Conservation (phyloP, 1,284 basidiomycete species). For the Paramarasmius palmivorus region DNA sequence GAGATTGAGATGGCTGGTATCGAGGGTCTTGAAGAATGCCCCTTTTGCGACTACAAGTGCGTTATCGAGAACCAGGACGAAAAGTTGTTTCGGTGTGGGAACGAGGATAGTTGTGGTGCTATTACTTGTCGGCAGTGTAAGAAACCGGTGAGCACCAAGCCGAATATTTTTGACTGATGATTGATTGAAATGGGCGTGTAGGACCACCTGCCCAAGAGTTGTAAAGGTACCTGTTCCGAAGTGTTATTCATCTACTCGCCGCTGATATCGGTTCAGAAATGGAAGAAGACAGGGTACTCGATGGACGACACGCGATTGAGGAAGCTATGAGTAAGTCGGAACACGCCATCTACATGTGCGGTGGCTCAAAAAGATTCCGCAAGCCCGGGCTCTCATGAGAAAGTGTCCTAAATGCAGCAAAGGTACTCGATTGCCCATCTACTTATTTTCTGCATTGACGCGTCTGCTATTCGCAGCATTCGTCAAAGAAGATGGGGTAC, state of each 20-base stretch:
- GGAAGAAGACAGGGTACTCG: constrained; percentile 69
- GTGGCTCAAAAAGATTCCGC: constrained; percentile 11
- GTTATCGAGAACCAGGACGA: constrained; percentile 80
- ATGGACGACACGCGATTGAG: constrained; percentile 76
- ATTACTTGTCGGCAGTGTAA: constrained; percentile 81
- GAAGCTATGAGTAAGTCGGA: constrained; percentile 82
- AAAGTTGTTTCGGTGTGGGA: constrained; percentile 79
- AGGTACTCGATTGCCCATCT: constrained; percentile 39
- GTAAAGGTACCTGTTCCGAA: constrained; percentile 57
- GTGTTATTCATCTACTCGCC: not conserved
- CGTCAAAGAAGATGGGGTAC: constrained; percentile 71
- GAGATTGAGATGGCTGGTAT: constrained; percentile 75
- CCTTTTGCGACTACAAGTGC: constrained; percentile 82
- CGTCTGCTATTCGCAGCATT: constrained; percentile 50
- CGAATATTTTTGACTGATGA: not conserved
- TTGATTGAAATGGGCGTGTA: constrained; percentile 24
- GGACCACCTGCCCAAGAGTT: constrained; percentile 88
- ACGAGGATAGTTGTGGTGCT: constrained; percentile 62
- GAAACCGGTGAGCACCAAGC: constrained; percentile 51
- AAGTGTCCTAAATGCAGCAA: constrained; percentile 81
- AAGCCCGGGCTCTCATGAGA: constrained; percentile 81
- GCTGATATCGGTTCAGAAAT: constrained; percentile 45
- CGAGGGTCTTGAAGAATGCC: constrained; percentile 81
- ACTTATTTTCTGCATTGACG: not conserved
- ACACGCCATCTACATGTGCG: not conserved